phyloP scores from a whole-genome alignment of 1,284 basidiomycete genomes.

The Rhodotorula sp. region DNA sequence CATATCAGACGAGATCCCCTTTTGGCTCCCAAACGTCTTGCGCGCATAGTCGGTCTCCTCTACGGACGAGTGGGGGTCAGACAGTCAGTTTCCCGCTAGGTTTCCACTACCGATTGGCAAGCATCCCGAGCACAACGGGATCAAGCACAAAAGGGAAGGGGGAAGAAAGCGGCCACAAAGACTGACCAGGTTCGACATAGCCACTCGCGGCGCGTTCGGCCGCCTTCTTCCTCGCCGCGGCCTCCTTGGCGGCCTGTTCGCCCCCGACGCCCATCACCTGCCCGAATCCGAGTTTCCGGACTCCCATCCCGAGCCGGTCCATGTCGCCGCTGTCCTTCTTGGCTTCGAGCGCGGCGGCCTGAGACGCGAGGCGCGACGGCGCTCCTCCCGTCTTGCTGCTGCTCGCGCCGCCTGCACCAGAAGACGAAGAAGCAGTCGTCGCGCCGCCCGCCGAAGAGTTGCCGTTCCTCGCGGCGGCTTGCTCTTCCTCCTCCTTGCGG shows the following conservation, averaged over 20 bases:
- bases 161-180: not conserved
- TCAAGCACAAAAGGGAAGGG: too few species aligned
- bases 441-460: constrained; percentile 48
- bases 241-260: constrained; percentile 42
- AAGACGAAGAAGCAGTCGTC: constrained; percentile 30
- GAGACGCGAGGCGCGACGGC: not conserved
- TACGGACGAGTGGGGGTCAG: not conserved
- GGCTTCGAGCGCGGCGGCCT: constrained; percentile 32
- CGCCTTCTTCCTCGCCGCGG: constrained; percentile 39
- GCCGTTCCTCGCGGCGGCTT: constrained; percentile 48
- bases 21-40: constrained; percentile 87
- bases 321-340: constrained; percentile 51
- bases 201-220: constrained; percentile 40
- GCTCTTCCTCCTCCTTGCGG: constrained; percentile 65
- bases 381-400: constrained; percentile 22
- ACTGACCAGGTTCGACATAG: constrained; percentile 36
- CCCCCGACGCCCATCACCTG: constrained; percentile 55
- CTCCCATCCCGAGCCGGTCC: constrained; percentile 71
- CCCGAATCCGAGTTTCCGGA: constrained; percentile 84
- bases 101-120: too few species aligned
- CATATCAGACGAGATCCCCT: constrained; percentile 96
- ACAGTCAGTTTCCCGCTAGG: not conserved
- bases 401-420: constrained; percentile 22
- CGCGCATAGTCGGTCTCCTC: constrained; percentile 61
- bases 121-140: too few species aligned